Base-by-base conservation (phyloP, 345 rosid genomes). In the Pugionium dolabratum region DNA sequence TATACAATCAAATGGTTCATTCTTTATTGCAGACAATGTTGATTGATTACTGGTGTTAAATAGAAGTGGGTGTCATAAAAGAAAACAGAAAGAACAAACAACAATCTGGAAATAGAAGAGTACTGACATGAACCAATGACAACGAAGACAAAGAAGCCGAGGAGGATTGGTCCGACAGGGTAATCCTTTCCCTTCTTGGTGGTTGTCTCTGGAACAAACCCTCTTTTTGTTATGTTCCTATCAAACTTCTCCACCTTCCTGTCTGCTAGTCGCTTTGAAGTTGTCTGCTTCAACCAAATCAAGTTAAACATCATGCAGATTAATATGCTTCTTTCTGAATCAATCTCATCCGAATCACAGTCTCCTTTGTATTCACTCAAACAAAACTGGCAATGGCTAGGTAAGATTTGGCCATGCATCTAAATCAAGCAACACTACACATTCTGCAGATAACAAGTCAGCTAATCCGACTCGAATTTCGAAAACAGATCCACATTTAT, bases 81-180 rank as follows among this genome's bases (percentile, higher is more conserved):
- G 6, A 8, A 4, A 37, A 28, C 1, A 4, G 45, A 25, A 37
- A 7, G 36, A 54, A 30, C 45, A 45, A 5, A 35, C 9, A 42
- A 51, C 9, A 43, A 32, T 32, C 10, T 9, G 43, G 43, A 8
- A 30, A 1, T 55, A 45, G 37, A 43, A 32, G 57, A 2, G 53
- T 9, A 66, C 88, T 77, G 18, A 94, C 99, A 90, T 70, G 99
- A 94, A 4, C 99, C 99, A 51, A 90, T 85, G 81, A 88, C 96
- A 4, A 94, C 95, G 42, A 94, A 94, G 7, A 94, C 53, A 65
- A 94, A 94, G 88, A 94, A 94, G 3, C 97, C 99, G 25, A 94
- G 93, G 6, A 94, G 76, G 54, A 94, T n/a, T 1, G 99, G 99
- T 10, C 96, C 96, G 4, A 90, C 96, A 2, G 99, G 92, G 69